Evolutionary conservation across 352 stramenopile genomes (phyloP).

Genomic region (Blastocystis sp.): DNA sequence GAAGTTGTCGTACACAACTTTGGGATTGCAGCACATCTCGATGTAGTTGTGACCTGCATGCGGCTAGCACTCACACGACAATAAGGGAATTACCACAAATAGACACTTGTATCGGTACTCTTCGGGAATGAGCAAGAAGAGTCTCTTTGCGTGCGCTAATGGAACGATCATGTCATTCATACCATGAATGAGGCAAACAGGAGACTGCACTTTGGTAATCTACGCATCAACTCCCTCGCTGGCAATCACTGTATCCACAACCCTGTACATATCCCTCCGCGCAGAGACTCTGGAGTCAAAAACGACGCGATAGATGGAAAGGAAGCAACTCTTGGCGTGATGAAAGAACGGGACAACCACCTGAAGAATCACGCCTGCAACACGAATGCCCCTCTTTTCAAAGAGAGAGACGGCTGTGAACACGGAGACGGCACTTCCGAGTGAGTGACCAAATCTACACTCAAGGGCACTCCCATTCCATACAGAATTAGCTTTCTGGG

Average conservation of each 20-base stretch:
- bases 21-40: slow-evolving; percentile 9
- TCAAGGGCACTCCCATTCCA: background rate
- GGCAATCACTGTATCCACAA: slow-evolving; percentile 3
- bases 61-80: background rate
- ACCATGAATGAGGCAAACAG: slow-evolving; percentile 58
- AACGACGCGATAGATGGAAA: slow-evolving; percentile 60
- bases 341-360: background rate
- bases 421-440: slow-evolving; percentile 51
- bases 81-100: slow-evolving; percentile 16
- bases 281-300: background rate
- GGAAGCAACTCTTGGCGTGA: slow-evolving; percentile 39
- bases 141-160: slow-evolving; percentile 23
- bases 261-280: slow-evolving; percentile 14
- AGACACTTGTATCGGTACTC: slow-evolving; percentile 58
- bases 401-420: background rate
- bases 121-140: slow-evolving; percentile 36
- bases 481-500: slow-evolving; percentile 32
- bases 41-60: slow-evolving; percentile 55
- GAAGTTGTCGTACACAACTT: slow-evolving; percentile 6
- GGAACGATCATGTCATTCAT: slow-evolving; percentile 38
- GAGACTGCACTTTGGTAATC: slow-evolving; percentile 12
- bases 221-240: background rate
- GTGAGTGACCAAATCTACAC: slow-evolving; percentile 63
- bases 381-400: background rate
- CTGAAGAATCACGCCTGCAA: slow-evolving; percentile 52